Base-by-base conservation (phyloP, 768 basidiomycete genomes). In the Phallus indusiatus region DNA sequence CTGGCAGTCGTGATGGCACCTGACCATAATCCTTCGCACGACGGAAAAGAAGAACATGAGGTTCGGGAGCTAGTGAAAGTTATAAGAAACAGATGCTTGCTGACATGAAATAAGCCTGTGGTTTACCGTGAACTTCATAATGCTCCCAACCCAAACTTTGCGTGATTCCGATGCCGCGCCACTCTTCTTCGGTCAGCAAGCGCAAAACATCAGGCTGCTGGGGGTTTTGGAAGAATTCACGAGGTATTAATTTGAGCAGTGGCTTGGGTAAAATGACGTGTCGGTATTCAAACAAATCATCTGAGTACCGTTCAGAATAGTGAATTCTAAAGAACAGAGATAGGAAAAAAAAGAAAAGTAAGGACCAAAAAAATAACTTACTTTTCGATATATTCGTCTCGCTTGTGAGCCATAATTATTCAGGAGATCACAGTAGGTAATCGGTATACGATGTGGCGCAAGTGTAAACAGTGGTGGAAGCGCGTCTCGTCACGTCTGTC, bases 121-220 rank as follows among this genome's bases (percentile, higher is more conserved):
- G 63, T 78, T 63, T 63, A 87, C 93, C 90, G 67, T 97, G 94
- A n/a, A 94, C 90, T 76, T 94, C 94, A 67, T 94, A 97, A 66
- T 96, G 94, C 68, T 91, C 89, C 94, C 94, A 98, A 3, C 94
- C 94, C 21, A 95, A 76, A 71, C 90, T 94, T 73, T 99, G 95
- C 47, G 88, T 89, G 63, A 97, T 95, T 9, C 95, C 95, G 58
- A 99, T 92, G 0, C 90, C 89, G 69, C 95, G 81, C 95, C 95
- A 99, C 72, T 99, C 96, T 47, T 79, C 73, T 68, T 99, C 95
- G 2, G 81, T 70, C 59, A 98, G 75, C 47, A 97, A 81, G 3
- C 94, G 82, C 56, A 98, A 78, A 4, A 86, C 82, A 63, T 92
- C 88, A 60, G 83, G 81, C 47, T 70, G 68, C 52, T 81, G 84